Base-by-base conservation (phyloP, 2,329 filamentous ascomycete species). In the Cladosporium phlei region DNA sequence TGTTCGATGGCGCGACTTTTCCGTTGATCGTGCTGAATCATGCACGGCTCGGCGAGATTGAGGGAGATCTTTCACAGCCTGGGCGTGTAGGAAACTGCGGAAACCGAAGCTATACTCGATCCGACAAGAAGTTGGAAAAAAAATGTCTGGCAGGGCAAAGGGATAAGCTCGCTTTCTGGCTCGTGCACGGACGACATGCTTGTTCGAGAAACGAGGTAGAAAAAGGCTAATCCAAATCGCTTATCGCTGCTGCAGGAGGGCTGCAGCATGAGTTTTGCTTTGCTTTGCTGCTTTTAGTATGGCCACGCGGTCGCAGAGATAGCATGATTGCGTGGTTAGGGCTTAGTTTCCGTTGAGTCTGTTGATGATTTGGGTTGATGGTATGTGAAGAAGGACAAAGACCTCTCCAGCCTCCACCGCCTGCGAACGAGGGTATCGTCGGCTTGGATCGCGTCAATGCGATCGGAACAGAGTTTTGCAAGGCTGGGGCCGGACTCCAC, bases 151-250 rank as follows among this genome's bases (percentile, higher is more conserved):
- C 34, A 22, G 25, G 14, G 21, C 35, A 22, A 38, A 25, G 37
- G 37, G 22, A 21, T 29, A 39, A 25, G 37, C 20, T 22, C 37
- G 20, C 5, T 21, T 25, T 29, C 16, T 19, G 37, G 37, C 37
- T 25, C 16, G 16, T 39, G 37, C 37, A n/a, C 37, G 29, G 37
- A 11, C 24, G 16, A n/a, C 22, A n/a, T 17, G 12, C 20, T 16
- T 34, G 39, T 43, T 43, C 39, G 39, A 43, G 39, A 43, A 43
- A 33, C 19, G 29, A 33, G 29, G 20, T 43, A 34, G 39, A 43
- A 43, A 17, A 5, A 5, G 9, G 28, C n/a, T 29, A 2, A 20
- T 21, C 12, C 12, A 24, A 10, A n/a, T 22, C 35, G 35, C 22
- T 27, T 14, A 38, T 42, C 27, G 27, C 27, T 33, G 39, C 20